Evolutionary conservation across 176 grass and related monocot genomes (phyloP).

Genomic region (Aegilops umbellulata): DNA sequence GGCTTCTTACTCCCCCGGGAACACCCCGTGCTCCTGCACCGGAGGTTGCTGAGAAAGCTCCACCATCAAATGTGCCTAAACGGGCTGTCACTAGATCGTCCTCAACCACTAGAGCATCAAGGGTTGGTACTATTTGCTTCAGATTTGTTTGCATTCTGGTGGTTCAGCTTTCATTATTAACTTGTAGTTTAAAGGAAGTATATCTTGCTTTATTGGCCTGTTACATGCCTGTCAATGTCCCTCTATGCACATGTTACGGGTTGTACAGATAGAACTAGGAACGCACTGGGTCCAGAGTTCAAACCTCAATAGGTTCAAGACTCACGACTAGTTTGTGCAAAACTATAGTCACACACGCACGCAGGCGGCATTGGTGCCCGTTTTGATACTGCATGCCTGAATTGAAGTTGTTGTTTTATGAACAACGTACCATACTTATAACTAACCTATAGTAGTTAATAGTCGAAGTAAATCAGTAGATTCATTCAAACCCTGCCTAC

Average conservation of each 20-base stretch:
- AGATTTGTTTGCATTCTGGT: neutral
- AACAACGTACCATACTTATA: neutral
- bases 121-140: slow-evolving; percentile 42
- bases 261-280: neutral
- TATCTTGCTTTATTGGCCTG: slow-evolving; percentile 3
- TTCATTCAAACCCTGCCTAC: neutral
- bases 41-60: slow-evolving; percentile 53
- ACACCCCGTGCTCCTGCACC: slow-evolving; percentile 57
- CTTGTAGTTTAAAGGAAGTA: neutral
- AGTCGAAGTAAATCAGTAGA: neutral
- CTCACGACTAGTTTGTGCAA: neutral
- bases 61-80: slow-evolving; percentile 54
- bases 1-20: slow-evolving; percentile 90
- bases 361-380: neutral
- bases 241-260: neutral
- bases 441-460: neutral
- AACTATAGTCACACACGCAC: neutral
- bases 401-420: neutral
- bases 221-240: neutral
- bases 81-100: slow-evolving; percentile 48
- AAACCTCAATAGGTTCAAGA: neutral
- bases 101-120: slow-evolving; percentile 81
- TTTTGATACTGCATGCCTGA: neutral
- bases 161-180: slow-evolving; percentile 23
- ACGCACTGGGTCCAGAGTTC: neutral